These are phyloP conservation scores for Tricholoma bakamatsutake DNA, from an alignment of 768 basidiomycete species.

Conservation along the genomic window DNA sequence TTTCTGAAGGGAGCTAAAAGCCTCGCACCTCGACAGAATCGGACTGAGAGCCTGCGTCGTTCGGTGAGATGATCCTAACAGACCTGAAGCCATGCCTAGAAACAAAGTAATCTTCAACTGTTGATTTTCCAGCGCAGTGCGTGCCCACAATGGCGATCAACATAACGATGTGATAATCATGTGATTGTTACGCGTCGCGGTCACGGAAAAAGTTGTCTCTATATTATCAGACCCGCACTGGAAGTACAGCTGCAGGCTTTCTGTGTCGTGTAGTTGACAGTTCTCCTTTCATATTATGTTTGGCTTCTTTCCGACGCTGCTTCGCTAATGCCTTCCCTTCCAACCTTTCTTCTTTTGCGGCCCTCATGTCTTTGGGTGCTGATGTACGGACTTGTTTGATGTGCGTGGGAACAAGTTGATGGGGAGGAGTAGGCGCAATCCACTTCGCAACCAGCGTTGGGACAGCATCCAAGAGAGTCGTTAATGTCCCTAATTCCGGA, in stretches of 20 bases:
- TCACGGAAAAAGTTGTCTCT: neutral
- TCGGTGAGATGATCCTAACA: slow-evolving; percentile 33
- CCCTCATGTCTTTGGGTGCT: slow-evolving; percentile 74
- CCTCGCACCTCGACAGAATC: neutral
- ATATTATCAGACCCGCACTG: no score
- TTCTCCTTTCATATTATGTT: neutral
- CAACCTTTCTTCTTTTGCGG: slow-evolving; percentile 52
- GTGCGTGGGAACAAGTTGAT: slow-evolving; percentile 58
- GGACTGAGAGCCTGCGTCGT: neutral
- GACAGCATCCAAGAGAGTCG: slow-evolving; percentile 41
- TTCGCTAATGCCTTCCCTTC: slow-evolving; percentile 35
- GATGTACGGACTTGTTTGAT: slow-evolving; percentile 78
- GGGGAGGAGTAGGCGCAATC: slow-evolving; percentile 33
- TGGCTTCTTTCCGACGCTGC: neutral
- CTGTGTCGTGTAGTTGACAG: neutral
- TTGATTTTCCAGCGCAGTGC: slow-evolving; percentile 53
- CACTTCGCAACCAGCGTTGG: slow-evolving; percentile 60
- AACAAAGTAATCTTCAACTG: slow-evolving; percentile 54
- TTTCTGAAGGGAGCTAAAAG: neutral
- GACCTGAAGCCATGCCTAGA: slow-evolving; percentile 50
- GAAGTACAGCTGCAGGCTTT: neutral
- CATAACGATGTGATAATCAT: slow-evolving; percentile 31
- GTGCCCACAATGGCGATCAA: slow-evolving; percentile 67
- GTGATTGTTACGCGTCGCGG: slow-evolving; percentile 9
- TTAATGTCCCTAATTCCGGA: slow-evolving; percentile 30